phyloP scores from a whole-genome alignment of 305 asterid genomes.

The Petunia hybrid region DNA sequence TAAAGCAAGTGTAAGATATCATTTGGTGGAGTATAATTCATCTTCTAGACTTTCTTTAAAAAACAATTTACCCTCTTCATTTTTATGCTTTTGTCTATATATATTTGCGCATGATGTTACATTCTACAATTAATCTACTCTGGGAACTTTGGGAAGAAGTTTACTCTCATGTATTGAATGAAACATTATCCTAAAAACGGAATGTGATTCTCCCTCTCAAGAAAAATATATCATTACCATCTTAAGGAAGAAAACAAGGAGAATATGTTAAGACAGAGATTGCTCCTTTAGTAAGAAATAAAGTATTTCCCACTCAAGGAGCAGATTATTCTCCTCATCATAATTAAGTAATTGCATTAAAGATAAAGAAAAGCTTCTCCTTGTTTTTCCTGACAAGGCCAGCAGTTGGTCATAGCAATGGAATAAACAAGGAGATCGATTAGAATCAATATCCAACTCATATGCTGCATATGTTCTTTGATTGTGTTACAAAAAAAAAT shows the following conservation, averaged over 20 bases:
- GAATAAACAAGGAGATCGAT: constrained; percentile 31
- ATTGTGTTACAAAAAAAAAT: too few species aligned
- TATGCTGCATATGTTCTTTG: not conserved
- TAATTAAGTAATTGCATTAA: constrained; percentile 2
- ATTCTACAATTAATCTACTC: too few species aligned
- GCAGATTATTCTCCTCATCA: constrained; percentile 41
- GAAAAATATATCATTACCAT: constrained; percentile 39
- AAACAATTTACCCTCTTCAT: too few species aligned
- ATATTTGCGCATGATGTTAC: too few species aligned
- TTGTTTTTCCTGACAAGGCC: constrained; percentile 30
- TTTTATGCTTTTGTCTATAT: not conserved
- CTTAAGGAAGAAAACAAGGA: constrained; percentile 40
- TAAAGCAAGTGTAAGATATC: constrained; percentile 40
- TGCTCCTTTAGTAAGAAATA: constrained; percentile 48
- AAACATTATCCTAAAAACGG: constrained; percentile 32
- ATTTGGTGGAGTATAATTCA: constrained; percentile 34
- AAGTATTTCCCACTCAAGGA: constrained; percentile 36
- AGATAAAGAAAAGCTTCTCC: constrained; percentile 28
- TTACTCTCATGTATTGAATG: constrained; percentile 32
- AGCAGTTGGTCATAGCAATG: constrained; percentile 29
- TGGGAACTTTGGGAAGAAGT: not conserved
- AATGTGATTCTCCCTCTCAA: constrained; percentile 61
- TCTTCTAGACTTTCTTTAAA: too few species aligned
- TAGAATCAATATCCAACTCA: constrained; percentile 19
- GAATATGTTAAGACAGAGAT: constrained; percentile 56